These are phyloP conservation scores for Nitzschia palea DNA, from an alignment of 108 stramenopile genomes.

Conservation along the genomic window DNA sequence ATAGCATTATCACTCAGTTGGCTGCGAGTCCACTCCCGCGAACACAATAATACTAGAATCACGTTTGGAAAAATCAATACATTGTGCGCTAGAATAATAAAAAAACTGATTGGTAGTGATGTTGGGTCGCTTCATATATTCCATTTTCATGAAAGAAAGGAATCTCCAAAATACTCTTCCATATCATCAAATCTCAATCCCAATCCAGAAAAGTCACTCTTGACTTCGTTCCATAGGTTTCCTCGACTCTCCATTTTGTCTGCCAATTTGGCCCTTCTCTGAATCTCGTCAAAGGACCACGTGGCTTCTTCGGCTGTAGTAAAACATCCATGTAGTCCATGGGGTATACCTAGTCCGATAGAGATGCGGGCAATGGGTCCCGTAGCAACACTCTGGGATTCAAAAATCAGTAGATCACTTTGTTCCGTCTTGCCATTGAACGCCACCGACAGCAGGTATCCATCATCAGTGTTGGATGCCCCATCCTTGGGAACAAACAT, in stretches of 20 bases:
- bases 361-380: conserved; percentile 75
- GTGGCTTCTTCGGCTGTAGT: conserved; percentile 58
- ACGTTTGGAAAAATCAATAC: too few relatives aligned
- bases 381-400: conserved; percentile 48
- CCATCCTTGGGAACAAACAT: conserved; percentile 65
- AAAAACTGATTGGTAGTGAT: too few relatives aligned
- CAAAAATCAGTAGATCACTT: conserved; percentile 69
- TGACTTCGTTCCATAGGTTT: conserved; percentile 87
- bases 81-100: too few relatives aligned
- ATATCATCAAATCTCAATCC: conserved; percentile 87
- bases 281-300: conserved; percentile 77
- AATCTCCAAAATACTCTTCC: conserved; percentile 82
- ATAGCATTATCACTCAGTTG: conserved; percentile 8
- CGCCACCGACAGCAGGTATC: conserved; percentile 70
- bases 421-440: conserved; percentile 59
- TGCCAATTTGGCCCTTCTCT: conserved; percentile 74
- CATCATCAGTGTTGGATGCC: conserved; percentile 48
- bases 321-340: conserved; percentile 83
- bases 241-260: conserved; percentile 86
- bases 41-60: neutral
- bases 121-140: too few relatives aligned
- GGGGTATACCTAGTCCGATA: conserved; percentile 73
- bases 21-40: neutral
- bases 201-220: conserved; percentile 87
- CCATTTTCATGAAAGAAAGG: conserved; percentile 26